Evolutionary conservation across 768 basidiomycete genomes (phyloP), one percentile per base, ranked within the genome.

Genomic region (Hemileccinum rubropunctum): DNA sequence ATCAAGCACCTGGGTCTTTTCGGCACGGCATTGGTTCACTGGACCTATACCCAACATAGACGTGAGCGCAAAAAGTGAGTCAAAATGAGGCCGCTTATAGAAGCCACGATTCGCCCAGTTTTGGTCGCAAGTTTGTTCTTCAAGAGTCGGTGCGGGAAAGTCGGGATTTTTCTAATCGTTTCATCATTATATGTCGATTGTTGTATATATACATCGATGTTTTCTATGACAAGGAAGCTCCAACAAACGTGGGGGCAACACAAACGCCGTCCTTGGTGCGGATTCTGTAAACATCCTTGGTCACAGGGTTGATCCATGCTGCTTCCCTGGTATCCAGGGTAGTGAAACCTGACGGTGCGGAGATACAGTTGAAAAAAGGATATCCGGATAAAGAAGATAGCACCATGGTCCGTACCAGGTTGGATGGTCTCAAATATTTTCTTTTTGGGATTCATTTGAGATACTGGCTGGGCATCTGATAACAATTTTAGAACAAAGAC

Each of bases 341-440:
- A 33, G 78, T 93, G 66, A 99, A 97, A 17, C 86, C 91, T 84
- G 56, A 20, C 39, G 17, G 45, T 17, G 45, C 9, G 18, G 21
- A 56, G 30, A 23, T 42, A 44, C 11, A 30, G 12, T 11, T 50
- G 23, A 47, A 48, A 50, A 34, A 50, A 49, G n/a, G 42, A n/a
- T 14, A 26, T 42, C 23, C 5, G 8, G 41, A 45, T 39, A 42
- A 56, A 40, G 32, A 56, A 40, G 32, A 47, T 48, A 46, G 30
- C 27, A 30, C 0, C 14, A 27, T 14, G 6, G 10, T 40, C 41
- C 70, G 20, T 58, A 86, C 91, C 88, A 44, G 94, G 93, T 65
- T 97, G 97, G 43, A 99, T 82, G 0, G 94, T 87, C 73, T 99
- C 97, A 61, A 98, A 99, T 28, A 98, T 90, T 74, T 98, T 99